Conservation (phyloP, 108 stramenopile species). For the Fistulifera pelliculosa region DNA sequence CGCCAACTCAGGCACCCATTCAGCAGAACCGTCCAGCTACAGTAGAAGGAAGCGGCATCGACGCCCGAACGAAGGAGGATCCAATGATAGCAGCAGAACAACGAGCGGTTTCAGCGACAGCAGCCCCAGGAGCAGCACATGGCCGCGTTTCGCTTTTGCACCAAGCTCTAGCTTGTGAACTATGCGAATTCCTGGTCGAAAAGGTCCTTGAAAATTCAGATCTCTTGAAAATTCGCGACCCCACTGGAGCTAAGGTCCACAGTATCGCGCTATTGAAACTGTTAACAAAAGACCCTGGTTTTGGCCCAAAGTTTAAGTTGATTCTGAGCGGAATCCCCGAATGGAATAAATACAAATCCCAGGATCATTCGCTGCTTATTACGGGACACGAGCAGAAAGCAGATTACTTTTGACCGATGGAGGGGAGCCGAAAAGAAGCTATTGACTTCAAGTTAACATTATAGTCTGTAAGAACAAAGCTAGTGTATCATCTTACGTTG, state of each 20-base stretch:
- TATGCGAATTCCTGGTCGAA: constrained; percentile 36
- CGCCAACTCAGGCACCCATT: background rate
- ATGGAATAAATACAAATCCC: constrained; percentile 60
- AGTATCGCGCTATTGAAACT: constrained; percentile 52
- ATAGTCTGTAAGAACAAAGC: too few species aligned
- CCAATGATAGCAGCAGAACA: constrained; percentile 37
- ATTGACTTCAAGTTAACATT: too few species aligned
- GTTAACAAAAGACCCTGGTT: constrained; percentile 51
- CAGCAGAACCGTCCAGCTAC: constrained; percentile 1
- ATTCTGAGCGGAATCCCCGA: constrained; percentile 29
- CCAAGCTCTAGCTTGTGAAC: constrained; percentile 28
- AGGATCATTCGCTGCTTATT: constrained; percentile 67
- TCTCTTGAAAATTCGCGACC: constrained; percentile 32
- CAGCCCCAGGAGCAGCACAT: constrained; percentile 47
- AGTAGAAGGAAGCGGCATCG: constrained; percentile 34
- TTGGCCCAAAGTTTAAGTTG: constrained; percentile 43
- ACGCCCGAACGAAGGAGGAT: constrained; percentile 35
- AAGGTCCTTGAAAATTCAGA: constrained; percentile 40
- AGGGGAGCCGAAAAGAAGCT: background rate
- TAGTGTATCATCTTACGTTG: too few species aligned
- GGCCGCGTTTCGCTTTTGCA: constrained; percentile 40
- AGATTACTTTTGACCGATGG: constrained; percentile 76
- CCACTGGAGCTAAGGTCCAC: constrained; percentile 49
- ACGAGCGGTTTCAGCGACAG: constrained; percentile 19
- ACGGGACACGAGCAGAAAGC: constrained; percentile 43